Evolutionary conservation across 371 early-diverging fungal genomes (phyloP).

Genomic region (Cokeromyces recurvatus): DNA sequence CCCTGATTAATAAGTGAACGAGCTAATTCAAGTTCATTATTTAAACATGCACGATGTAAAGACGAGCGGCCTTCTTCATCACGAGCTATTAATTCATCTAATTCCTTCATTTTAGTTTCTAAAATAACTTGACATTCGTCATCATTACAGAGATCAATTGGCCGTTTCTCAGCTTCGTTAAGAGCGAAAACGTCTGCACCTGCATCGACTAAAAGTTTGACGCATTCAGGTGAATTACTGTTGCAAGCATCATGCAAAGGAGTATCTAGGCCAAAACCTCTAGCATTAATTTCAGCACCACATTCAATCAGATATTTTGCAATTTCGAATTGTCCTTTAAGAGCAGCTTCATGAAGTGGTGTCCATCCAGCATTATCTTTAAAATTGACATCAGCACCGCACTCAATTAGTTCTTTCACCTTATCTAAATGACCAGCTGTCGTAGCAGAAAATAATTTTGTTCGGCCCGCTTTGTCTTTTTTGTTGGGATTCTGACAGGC

Average conservation of each 20-base stretch:
- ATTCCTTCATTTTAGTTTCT: slow-evolving; percentile 22
- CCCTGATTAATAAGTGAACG: slow-evolving; percentile 49
- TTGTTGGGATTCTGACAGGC: slow-evolving; percentile 36
- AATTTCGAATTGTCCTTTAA: slow-evolving; percentile 58
- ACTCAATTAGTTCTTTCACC: slow-evolving; percentile 40
- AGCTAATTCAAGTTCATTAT: slow-evolving; percentile 6
- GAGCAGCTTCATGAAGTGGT: slow-evolving; percentile 65
- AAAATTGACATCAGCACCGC: slow-evolving; percentile 52
- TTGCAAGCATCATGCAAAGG: slow-evolving; percentile 80
- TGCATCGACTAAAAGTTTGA: slow-evolving; percentile 50
- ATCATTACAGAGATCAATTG: slow-evolving; percentile 50
- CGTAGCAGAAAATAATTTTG: slow-evolving; percentile 51
- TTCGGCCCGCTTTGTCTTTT: slow-evolving; percentile 57
- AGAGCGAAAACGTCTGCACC: slow-evolving; percentile 61
- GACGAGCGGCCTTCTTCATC: slow-evolving; percentile 28
- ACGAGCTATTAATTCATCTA: slow-evolving; percentile 27
- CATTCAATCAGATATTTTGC: slow-evolving; percentile 49
- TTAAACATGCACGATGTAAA: slow-evolving; percentile 28
- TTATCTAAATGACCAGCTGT: slow-evolving; percentile 46
- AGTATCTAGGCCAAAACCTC: slow-evolving; percentile 63
- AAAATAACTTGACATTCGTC: slow-evolving; percentile 24
- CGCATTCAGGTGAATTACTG: slow-evolving; percentile 59
- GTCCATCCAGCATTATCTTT: slow-evolving; percentile 67
- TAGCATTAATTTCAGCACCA: slow-evolving; percentile 57
- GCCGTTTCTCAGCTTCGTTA: slow-evolving; percentile 53